Percentiles rank a stretch among this genome's conserved stretches.
phyloP scores from a whole-genome alignment of 1,284 basidiomycete species.

The Ustilago shanxiensis region DNA sequence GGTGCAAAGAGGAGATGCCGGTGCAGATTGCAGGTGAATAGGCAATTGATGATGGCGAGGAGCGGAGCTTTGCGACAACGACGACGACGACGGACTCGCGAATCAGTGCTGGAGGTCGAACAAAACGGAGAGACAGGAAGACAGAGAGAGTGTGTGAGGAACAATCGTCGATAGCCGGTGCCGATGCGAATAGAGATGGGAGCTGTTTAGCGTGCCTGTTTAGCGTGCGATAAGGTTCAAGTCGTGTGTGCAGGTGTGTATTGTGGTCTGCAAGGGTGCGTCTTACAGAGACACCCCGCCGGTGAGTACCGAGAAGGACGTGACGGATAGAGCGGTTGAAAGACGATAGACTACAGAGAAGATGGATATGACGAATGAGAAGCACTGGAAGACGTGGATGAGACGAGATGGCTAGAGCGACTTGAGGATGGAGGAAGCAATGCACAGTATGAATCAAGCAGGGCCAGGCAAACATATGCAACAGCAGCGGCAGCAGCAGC shows the following conservation, averaged over 20 bases:
- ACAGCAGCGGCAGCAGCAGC: no score
- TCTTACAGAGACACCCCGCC: neutral
- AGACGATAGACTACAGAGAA: constrained; percentile 10
- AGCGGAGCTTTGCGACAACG: neutral
- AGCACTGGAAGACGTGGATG: constrained; percentile 13
- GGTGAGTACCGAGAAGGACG: constrained; percentile 4
- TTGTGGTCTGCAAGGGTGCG: neutral
- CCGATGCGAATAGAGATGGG: constrained; percentile 16
- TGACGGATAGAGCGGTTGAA: neutral
- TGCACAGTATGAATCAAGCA: no score
- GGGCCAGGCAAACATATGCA: no score
- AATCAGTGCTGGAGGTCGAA: no score
- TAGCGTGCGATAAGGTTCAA: constrained; percentile 1
- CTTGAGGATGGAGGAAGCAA: constrained; percentile 4
- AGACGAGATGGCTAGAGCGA: constrained; percentile 34
- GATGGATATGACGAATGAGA: constrained; percentile 37
- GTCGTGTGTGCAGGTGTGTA: neutral
- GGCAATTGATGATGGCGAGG: constrained; percentile 7
- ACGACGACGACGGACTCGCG: neutral
- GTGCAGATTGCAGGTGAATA: neutral
- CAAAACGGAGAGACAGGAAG: no score
- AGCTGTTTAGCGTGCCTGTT: neutral
- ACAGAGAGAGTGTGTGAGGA: neutral
- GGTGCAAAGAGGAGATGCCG: neutral
- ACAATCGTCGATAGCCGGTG: constrained; percentile 27